Conservation (phyloP, 164 flowering plant genomes). For the Akebia trifoliata region DNA sequence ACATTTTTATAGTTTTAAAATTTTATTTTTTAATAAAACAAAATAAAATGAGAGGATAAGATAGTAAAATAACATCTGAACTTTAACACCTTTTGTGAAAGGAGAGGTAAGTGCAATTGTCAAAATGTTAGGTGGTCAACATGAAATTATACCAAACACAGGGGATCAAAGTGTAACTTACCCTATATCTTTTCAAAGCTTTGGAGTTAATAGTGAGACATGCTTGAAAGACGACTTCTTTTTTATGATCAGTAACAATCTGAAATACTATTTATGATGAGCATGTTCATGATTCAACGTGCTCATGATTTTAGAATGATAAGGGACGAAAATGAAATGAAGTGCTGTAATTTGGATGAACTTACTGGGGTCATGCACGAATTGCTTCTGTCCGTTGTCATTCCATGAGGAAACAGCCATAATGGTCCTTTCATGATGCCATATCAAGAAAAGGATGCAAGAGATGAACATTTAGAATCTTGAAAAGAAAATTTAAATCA, state of each 20-base stretch:
- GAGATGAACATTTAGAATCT: not conserved
- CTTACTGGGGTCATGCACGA: constrained; percentile 94
- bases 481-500: not conserved
- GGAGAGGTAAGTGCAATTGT: too few relatives aligned
- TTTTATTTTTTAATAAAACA: too few relatives aligned
- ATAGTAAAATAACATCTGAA: too few relatives aligned
- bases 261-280: not conserved
- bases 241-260: not conserved
- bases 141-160: too few relatives aligned
- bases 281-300: constrained; percentile 2
- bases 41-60: too few relatives aligned
- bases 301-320: not conserved
- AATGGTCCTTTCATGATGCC: constrained; percentile 53
- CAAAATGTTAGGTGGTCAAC: too few relatives aligned
- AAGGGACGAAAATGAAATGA: not conserved
- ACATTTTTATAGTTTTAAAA: too few relatives aligned
- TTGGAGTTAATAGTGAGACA: too few relatives aligned
- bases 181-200: too few relatives aligned
- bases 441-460: constrained; percentile 7
- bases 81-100: too few relatives aligned
- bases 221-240: too few relatives aligned
- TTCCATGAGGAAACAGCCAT: constrained; percentile 99
- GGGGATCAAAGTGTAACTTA: too few relatives aligned
- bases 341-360: constrained; percentile 6
- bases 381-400: constrained; percentile 98